Base-by-base conservation (phyloP, 495 filamentous ascomycete genomes). In the Penicillium mononematosum region DNA sequence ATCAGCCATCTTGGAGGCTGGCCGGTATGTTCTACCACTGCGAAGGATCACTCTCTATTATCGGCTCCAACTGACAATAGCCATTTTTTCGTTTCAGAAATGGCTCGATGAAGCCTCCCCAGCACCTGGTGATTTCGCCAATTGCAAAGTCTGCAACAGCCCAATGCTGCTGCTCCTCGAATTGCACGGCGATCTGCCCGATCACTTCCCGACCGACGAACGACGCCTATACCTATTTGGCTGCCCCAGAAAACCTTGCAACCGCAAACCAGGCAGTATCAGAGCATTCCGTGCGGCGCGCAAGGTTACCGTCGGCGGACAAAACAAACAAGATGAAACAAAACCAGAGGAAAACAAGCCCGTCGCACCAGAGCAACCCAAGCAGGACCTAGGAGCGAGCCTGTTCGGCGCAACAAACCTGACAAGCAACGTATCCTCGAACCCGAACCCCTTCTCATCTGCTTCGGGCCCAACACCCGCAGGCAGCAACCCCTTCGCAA, bases 111-210 rank as follows among this genome's bases (percentile, higher is more conserved):
- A 81, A 3, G 72, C 69, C 50, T 81, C 79, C 38, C 79, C 88
- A 12, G 89, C 92, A n/a, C 87, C 89, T 2, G 88, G 88, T 19
- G 79, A 85, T 0, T 81, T 96, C 5, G 91, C 88, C 32, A 88
- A 85, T 75, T 99, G 94, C 78, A 92, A 88, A 71, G 81, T 89
- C 60, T 99, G 94, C 81, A 91, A 91, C 55, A 81, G 82, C 31
- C 70, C 90, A 41, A 92, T 97, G 86, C 80, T 85, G 0, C 79
- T 97, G 4, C 82, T 98, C 12, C 82, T 99, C 42, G 91, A 98
- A 71, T 79, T 99, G 43, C 90, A 99, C 73, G 93, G 85, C 63
- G 92, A 96, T 58, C 78, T 99, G 38, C 92, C 90, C 19, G 88
- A 95, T 38, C 78, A 83, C 36, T 96, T 95, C 67, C 88, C 89